Conservation (phyloP, 2,329 filamentous ascomycete species). For the Colletotrichum tropicale region DNA sequence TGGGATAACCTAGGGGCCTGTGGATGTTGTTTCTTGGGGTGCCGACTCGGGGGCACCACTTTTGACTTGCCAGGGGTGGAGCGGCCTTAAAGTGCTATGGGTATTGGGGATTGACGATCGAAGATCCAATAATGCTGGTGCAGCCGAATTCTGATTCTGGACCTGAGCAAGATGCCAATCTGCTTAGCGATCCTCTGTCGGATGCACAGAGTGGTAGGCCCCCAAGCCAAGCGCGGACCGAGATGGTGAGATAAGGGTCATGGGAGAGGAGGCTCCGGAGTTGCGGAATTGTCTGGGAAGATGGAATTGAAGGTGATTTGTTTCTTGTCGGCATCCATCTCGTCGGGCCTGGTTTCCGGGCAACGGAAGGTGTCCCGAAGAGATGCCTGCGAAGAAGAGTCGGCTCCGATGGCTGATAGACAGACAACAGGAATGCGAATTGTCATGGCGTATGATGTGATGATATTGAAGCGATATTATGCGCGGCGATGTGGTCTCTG, state of each 20-base stretch:
- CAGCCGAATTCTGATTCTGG: constrained; percentile 7
- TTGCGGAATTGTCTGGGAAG: neutral
- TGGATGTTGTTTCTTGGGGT: neutral
- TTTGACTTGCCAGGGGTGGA: constrained; percentile 15
- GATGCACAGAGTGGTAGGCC: neutral
- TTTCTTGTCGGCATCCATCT: neutral
- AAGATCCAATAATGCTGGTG: constrained; percentile 15
- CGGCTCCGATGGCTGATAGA: neutral
- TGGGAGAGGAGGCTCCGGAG: neutral
- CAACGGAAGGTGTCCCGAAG: neutral
- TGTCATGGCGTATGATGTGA: neutral
- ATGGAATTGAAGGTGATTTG: neutral
- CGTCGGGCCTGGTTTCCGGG: neutral
- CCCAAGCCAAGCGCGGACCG: neutral
- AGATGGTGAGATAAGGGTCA: neutral
- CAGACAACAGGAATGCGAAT: neutral
- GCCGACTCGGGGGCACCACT: constrained; percentile 3
- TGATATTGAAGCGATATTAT: neutral
- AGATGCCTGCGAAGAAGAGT: neutral
- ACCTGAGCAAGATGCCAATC: neutral
- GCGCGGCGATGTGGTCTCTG: neutral
- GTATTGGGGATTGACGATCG: constrained; percentile 11
- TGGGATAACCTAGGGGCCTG: neutral
- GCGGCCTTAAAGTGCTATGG: neutral
- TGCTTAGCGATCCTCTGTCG: neutral